Evolutionary conservation across 768 basidiomycete species (phyloP), one percentile per base, ranked within the genome.

Genomic region (Suillus subaureus): DNA sequence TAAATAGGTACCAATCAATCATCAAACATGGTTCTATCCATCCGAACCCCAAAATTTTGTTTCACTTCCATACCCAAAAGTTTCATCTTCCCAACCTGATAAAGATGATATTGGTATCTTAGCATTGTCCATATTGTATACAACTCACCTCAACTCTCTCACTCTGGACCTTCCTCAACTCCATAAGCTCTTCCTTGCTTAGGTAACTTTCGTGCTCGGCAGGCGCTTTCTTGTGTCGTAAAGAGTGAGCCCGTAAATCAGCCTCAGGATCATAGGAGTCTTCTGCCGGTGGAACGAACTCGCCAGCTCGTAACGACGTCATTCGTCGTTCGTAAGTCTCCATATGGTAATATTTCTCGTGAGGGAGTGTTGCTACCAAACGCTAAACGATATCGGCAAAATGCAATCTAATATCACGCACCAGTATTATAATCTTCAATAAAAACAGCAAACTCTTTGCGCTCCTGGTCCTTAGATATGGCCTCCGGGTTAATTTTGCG

Each of bases 301-400:
- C 94, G 45, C 96, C 96, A n/a, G 88, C 83, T 54, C 94, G 88
- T 58, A 97, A 79, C 26, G 93, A 88, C 43, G 85, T 77, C 96
- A 97, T 97, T 56, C 93, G 89, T 26, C 82, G 82, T 66, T 96
- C 93, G 74, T 94, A 95, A 6, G 86, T 84, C 63, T 87, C 88
- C 85, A 96, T 94, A 72, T 96, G 87, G 76, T 97, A 97, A 77
- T 96, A 97, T 75, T 97, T 97, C 75, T 96, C 94, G 71, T 97
- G 92, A 12, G 96, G 93, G 3, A 97, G 83, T 4, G 96, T 97
- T 16, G 94, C 95, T 95, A 31, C 9, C 45, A 63, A 64, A 23
- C 61, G 11, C 40, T 56, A 45, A 51, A 45, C 57, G 37, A n/a
- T 54, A 62, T 54, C 42, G 23, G 61, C 40, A 37, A 49, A 42